Evolutionary conservation across 805 yeast species (phyloP), one percentile per base, ranked within the genome.

Genomic region (Torulaspora maleeae): DNA sequence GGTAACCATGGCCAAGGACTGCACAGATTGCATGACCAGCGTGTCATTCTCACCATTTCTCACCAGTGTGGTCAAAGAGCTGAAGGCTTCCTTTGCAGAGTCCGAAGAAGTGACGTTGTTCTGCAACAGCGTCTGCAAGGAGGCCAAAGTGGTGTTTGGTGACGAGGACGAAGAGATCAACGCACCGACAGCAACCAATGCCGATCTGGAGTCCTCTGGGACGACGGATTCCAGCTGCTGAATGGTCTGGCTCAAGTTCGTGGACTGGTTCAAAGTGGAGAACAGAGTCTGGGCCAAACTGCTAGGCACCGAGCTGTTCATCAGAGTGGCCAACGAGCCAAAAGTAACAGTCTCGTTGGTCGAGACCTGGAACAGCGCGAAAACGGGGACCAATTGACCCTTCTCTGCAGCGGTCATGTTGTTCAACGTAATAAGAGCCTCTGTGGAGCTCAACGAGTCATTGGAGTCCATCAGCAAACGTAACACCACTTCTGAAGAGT

Each of bases 381-480:
- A 55, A 19, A 63, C 60, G 6, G 68, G 67, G 8, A 48, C 13
- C 24, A 61, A 43, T 22, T 58, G 58, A 5, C 45, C 36, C 36
- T 57, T 53, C 20, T 60, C 58, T 0, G 59, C 13, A 6, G 52
- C 17, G n/a, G 56, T 45, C 44, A 61, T 47, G 37, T 50, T 52
- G 24, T 56, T 55, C 44, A 65, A 41, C 16, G 45, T 49, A n/a
- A 52, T 32, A 34, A 65, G 42, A 22, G 62, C 51, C 9, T 55
- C 56, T 19, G 59, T 54, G 20, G 64, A 54, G 30, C 51, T 51
- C 12, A 57, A 47, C 8, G 59, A 54, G 33, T 63, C 52, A 8
- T 50, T 40, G 5, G 65, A 60, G 25, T 56, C 58, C 10, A 41
- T 47, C 43, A 62, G 44, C 36, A 61, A 43, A 15, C 27, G 29